Evolutionary conservation across 148 eudicot genomes (phyloP), one percentile per base, ranked within the genome.

Genomic region (Oxyria digyna): DNA sequence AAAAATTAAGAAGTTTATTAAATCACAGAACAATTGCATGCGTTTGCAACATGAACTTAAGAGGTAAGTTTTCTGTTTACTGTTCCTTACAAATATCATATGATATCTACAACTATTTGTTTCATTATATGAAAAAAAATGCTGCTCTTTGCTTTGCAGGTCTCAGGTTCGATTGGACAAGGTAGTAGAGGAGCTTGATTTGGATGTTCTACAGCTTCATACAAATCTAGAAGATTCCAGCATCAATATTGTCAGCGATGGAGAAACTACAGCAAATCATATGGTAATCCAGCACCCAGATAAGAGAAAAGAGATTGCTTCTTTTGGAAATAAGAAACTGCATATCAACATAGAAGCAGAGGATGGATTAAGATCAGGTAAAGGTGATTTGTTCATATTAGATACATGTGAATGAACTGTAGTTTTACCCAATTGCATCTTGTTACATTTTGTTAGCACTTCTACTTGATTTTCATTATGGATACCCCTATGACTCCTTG

Each of bases 11-110:
- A 82, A 80, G 86, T 82, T 93, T 66, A 72, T 88, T 13, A 74
- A 69, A 65, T 89, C 88, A 54, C 87, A 88, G 74, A 77, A 64
- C 73, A 85, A 73, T 65, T 86, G 84, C 75, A 73, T 74, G 57
- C 75, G 82, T 35, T 71, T 93, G 81, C 89, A 90, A 77, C 88
- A 87, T 74, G 92, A 90, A 65, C 69, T 93, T 11, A 87, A 83
- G 81, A 85, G 88, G 98, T 77, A 85, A 76, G 79, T 69, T 68
- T 68, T 42, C 17, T 43, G 57, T 11, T 23, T 64, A 41, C 6
- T 31, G 59, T 31, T 50, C 69, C 71, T 23, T 23, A 33, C 27
- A 67, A 57, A 8, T 42, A 37, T 54, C 0, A 24, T 67, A 21
- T 43, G 20, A 55, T 70, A 9, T 62, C 54, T 4, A 40, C 29